Evolutionary conservation across 2,329 filamentous ascomycete genomes (phyloP), one percentile per base, ranked within the genome.

Genomic region (Cadophora sp.): DNA sequence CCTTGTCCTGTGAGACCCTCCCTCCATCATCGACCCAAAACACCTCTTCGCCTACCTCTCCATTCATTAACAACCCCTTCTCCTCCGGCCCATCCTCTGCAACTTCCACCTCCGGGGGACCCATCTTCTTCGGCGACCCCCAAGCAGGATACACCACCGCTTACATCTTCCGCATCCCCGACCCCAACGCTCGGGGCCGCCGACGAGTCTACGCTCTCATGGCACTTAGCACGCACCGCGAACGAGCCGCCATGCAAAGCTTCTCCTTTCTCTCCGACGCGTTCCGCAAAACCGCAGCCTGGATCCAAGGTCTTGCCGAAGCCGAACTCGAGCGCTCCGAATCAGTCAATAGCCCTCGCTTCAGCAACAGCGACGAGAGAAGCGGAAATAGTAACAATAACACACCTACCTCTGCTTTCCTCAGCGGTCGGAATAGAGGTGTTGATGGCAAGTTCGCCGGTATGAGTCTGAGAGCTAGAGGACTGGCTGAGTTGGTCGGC

Each of bases 151-250:
- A 90, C 77, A 91, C 89, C 0, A 91, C 88, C 0, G 89, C 88
- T 16, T 91, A 89, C 77, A 89, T 91, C 70, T 91, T 91, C 74
- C 88, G 89, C 30, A 89, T 91, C 50, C 86, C 88, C 7, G 89
- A 91, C 74, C 81, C 89, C 43, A 88, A 89, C 70, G 89, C 89
- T 16, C 86, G 89, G 14, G 89, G 89, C 4, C 86, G 89, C 71
- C 88, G 89, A 77, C 84, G 89, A n/a, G 86, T 90, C 14, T 91
- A 91, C 73, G 89, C 89, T 13, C 87, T 91, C 67, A 78, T 91
- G 66, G 87, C 88, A 1, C 83, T 91, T 56, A 89, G 84, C 76
- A 90, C 87, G 13, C 86, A 90, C 76, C 85, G 86, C 61, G 88
- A 91, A 77, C 83, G 87, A 16, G 79, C 87, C 16, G 87, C 87